phyloP scores from a whole-genome alignment of 2,329 filamentous ascomycete genomes.

The Neonectria punicea region DNA sequence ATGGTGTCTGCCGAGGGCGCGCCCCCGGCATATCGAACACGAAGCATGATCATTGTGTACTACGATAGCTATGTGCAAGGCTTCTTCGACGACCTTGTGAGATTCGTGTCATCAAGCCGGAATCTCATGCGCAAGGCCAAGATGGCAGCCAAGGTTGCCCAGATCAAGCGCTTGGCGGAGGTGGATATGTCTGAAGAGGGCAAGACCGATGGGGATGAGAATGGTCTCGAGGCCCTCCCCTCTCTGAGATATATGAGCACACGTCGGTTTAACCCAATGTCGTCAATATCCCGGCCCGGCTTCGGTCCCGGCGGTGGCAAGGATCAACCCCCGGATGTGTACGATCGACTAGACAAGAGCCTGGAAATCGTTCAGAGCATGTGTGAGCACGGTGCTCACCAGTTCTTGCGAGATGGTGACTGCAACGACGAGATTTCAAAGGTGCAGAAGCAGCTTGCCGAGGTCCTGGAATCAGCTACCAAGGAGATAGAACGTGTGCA shows the following conservation, averaged over 20 bases:
- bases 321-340: constrained; percentile 59
- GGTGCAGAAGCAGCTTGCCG: constrained; percentile 72
- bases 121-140: constrained; percentile 90
- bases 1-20: constrained; percentile 61
- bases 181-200: constrained; percentile 66
- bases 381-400: constrained; percentile 88
- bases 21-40: constrained; percentile 70
- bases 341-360: constrained; percentile 80
- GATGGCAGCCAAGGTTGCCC: constrained; percentile 80
- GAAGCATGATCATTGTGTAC: constrained; percentile 86
- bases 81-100: constrained; percentile 84
- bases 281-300: constrained; percentile 42
- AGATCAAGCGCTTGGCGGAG: constrained; percentile 69
- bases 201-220: constrained; percentile 52
- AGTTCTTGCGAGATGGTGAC: constrained; percentile 88
- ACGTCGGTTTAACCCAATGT: constrained; percentile 47
- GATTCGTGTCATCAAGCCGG: constrained; percentile 80
- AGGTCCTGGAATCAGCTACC: constrained; percentile 70
- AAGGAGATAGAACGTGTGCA: constrained; percentile 67
- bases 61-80: constrained; percentile 90
- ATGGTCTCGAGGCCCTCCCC: constrained; percentile 47
- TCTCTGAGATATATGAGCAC: constrained; percentile 55
- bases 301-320: constrained; percentile 35
- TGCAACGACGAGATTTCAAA: constrained; percentile 80
- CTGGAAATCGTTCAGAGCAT: constrained; percentile 83